Base-by-base conservation (phyloP, 352 stramenopile species). In the Pythium oligandrum region DNA sequence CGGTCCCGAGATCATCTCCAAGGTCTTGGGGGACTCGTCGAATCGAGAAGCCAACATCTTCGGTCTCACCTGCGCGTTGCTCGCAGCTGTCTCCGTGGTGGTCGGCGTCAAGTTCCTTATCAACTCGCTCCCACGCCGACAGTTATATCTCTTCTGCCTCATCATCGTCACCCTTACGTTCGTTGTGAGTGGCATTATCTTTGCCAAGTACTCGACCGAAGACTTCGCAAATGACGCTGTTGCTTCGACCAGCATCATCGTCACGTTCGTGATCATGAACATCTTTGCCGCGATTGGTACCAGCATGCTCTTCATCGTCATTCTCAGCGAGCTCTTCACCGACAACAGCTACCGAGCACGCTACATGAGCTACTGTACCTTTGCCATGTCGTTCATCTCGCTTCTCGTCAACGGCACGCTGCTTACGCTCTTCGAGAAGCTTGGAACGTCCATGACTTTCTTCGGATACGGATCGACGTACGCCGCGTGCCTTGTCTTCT, bases 351-450 rank as follows among this genome's bases (percentile, higher is more conserved):
- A 91, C 56, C 83, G 83, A 17, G 83, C 83, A 32, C 63, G 70
- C 26, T 92, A 89, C 74, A 94, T 92, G 81, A 92, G 83, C 72
- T 92, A 90, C 68, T 94, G 83, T 59, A 94, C 83, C 40, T 94
- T 94, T 59, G 64, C 81, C 40, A 94, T 94, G 83, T 94, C 83
- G 48, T 71, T 90, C 48, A 82, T 92, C 48, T 92, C 84, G 50
- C 65, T 92, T 50, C 67, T 92, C 44, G 73, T 92, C 37, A 94
- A 94, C 57, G 84, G 84, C 42, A 78, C 81, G 44, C 66, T 94
- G 70, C 71, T 94, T 10, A 75, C 79, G 40, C 63, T 92, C 10
- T 94, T 94, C 44, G 70, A 90, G 57, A 63, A 57, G 44, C 57
- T 90, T 7, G 79, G 84, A 32, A 88, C 76, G 0, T 66, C 75